Base-by-base conservation (phyloP, 2,329 filamentous ascomycete species). In the Simplicillium aogashimaense region DNA sequence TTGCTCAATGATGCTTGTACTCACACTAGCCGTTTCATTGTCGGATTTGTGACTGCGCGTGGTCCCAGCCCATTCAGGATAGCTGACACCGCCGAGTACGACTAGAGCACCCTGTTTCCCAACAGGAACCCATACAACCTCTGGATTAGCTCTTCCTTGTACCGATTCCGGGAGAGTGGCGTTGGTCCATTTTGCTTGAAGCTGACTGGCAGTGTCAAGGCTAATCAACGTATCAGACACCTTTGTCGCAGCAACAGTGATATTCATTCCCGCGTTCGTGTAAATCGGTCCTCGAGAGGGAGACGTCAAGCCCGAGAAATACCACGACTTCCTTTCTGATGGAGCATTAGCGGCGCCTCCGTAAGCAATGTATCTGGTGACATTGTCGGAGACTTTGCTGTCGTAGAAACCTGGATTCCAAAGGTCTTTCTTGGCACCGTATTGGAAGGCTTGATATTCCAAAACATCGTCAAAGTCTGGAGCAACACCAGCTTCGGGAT, bases 61-160 rank as follows among this genome's bases (percentile, higher is more conserved):
- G 9, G n/a, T 30, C 16, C 45, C 44, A 1, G 50, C 48, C 58
- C 69, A 80, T 17, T 72, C 64, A 0, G 80, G 78, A 52, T 75
- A 67, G 1, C 69, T 75, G 3, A 86, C 86, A 11, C 87, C 87
- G 7, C 84, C 86, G 1, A 94, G 64, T 3, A 83, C 83, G 1
- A 94, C 70, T 8, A 94, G 66, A 35, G 92, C 79, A 1, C 87
- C 87, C 50, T 87, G 67, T 13, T 73, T 64, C 3, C 86, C 84
- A 35, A 88, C 85, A 2, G 87, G 87, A 1, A 94, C 71, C 81
- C 82, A 87, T 1, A 83, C 78, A 1, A 83, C 63, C 43, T 83
- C 80, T 0, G 79, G 69, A 47, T 74, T 78, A 4, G 78, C 76
- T 13, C 83, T 72, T 1, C 72, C 72, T 4, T 62, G 56, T 7